Base-by-base conservation (phyloP, 257 asterid species). In the Solanum appendiculatum region DNA sequence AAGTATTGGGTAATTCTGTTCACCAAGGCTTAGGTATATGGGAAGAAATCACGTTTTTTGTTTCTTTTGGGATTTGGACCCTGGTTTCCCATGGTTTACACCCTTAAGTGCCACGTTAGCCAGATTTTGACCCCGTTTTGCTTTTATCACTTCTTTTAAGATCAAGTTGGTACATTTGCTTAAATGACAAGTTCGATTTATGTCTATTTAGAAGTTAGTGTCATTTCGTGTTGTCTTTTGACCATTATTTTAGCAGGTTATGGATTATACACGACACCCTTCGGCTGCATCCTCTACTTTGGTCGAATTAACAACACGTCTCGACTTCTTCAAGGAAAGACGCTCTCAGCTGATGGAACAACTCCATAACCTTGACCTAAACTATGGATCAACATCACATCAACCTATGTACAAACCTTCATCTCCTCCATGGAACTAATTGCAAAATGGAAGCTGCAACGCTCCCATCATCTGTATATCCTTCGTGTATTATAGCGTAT, bases 281-380 rank as follows among this genome's bases (percentile, higher is more conserved):
- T 81, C 94, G 34, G 92, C 93, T 82, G 93, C 97, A 31, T 92
- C 99, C 36, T 93, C 98, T 12, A 94, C 98, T 60, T 80, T 96
- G 94, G 93, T 96, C 39, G 99, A 96, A 89, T 73, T 96, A 88
- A 96, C 98, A 7, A 90, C 99, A 10, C 99, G 98, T 39, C 95
- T 96, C 16, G 99, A 94, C 88, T 96, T 95, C 92, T 96, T 96
- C 91, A 96, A 95, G 93, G 99, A 96, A 86, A 88, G 99, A 88
- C 93, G 99, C 88, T 95, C 99, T 27, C 99, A 96, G 91, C 90
- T 96, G 92, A 96, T 96, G 98, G 99, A 95, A 86, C 99, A 96
- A 82, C 98, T 96, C 85, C 98, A 96, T 86, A 95, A 77, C 91
- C 91, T 96, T 48, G 99, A 96, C 88, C 82, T 94, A 77, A 94